A percentile compares a stretch with the other conserved stretches of the same genome.
phyloP scores from a whole-genome alignment of 148 eudicot species.

The Chenopodium berlandieri region DNA sequence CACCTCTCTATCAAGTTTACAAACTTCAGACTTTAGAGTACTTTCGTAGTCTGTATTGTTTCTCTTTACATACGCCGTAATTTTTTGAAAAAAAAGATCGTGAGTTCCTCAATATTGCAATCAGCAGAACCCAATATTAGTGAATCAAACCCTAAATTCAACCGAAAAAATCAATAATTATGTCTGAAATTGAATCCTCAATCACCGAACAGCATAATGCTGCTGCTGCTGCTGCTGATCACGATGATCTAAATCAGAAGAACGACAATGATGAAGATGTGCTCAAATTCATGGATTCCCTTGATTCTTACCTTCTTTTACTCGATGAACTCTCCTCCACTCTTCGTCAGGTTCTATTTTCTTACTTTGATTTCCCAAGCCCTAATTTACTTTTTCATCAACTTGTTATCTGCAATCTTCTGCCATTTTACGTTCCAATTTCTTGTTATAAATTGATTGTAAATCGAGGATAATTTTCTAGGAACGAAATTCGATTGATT shows the following conservation, averaged over 20 bases:
- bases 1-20: no score
- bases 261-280: slow-evolving; percentile 27
- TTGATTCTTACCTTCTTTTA: slow-evolving; percentile 58
- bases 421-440: not conserved
- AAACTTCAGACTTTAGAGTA: no score
- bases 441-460: not conserved
- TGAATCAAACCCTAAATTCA: no score
- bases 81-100: no score
- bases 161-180: not conserved
- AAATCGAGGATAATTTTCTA: not conserved
- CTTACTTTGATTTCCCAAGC: no score
- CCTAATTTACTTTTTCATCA: not conserved
- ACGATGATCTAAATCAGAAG: not conserved
- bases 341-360: slow-evolving; percentile 63
- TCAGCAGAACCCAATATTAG: no score
- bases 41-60: no score
- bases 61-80: no score
- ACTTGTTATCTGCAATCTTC: no score
- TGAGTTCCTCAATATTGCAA: no score
- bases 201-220: not conserved
- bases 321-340: slow-evolving; percentile 57
- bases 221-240: not conserved
- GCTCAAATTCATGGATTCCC: slow-evolving; percentile 71
- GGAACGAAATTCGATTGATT: no score
- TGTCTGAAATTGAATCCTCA: slow-evolving; percentile 16